Percentiles rank a stretch among this genome's conserved stretches.
These are phyloP conservation scores for Podospora fimiseda DNA, from an alignment of 495 filamentous ascomycete genomes.

Conservation along the genomic window DNA sequence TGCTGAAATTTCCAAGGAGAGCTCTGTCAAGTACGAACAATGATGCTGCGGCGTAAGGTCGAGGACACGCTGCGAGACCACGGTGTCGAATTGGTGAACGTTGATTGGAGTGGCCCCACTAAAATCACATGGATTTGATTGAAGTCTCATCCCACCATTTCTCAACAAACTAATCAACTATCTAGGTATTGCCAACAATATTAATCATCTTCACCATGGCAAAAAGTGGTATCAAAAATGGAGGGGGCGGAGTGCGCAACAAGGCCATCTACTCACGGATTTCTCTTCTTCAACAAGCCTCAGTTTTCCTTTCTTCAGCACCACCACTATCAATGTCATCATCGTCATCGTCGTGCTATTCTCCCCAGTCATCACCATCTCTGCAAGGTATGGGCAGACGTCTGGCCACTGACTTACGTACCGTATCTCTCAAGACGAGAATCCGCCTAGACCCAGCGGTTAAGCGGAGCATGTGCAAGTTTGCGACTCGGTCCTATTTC, in stretches of 20 bases:
- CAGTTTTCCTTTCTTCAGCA: conserved; percentile 48
- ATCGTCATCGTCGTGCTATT: no score
- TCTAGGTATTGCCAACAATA: neutral
- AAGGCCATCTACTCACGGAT: conserved; percentile 65
- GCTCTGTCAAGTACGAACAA: no score
- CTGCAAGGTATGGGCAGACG: conserved; percentile 50
- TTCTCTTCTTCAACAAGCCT: conserved; percentile 78
- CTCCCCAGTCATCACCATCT: neutral
- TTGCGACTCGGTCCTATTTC: conserved; percentile 67
- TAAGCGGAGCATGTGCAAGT: conserved; percentile 78
- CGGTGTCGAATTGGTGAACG: no score
- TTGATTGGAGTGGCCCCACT: no score
- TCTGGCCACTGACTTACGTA: conserved; percentile 62
- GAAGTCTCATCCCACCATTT: no score
- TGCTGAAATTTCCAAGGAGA: no score
- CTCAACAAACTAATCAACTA: no score
- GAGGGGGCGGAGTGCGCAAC: conserved; percentile 49
- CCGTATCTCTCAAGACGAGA: conserved; percentile 70
- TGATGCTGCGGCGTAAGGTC: no score
- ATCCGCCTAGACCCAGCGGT: conserved; percentile 65
- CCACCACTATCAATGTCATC: no score
- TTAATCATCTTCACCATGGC: conserved; percentile 40
- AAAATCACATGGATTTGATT: no score
- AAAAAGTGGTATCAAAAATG: conserved; percentile 47
- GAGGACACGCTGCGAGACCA: no score